A percentile compares a stretch with the other conserved stretches of the same genome.
These are phyloP conservation scores for Ophiostoma triangulosporum DNA, from an alignment of 2,329 filamentous ascomycete genomes.

Conservation along the genomic window DNA sequence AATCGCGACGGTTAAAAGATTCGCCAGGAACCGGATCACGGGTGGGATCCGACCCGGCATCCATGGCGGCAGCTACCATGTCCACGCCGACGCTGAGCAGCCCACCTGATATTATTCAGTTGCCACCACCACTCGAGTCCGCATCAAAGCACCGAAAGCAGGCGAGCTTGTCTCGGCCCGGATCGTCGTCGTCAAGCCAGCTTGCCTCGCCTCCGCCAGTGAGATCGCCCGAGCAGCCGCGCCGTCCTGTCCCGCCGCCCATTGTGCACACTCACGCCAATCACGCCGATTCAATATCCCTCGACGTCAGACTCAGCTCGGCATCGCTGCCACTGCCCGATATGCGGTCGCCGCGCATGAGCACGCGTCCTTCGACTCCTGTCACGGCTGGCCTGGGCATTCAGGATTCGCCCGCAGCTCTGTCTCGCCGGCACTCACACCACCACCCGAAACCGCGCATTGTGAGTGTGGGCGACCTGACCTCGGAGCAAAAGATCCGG, in stretches of 20 bases:
- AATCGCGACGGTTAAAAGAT: conserved; percentile 35
- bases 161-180: conserved; percentile 7
- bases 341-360: conserved; percentile 35
- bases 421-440: conserved; percentile 37
- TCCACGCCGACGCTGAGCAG: conserved; percentile 11
- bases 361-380: conserved; percentile 43
- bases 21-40: conserved; percentile 15
- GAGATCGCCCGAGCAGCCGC: not conserved
- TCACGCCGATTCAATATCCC: conserved; percentile 23
- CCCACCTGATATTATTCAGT: conserved; percentile 9
- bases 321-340: conserved; percentile 55
- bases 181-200: conserved; percentile 14
- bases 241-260: not conserved
- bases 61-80: not conserved
- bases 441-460: conserved; percentile 46
- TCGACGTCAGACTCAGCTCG: conserved; percentile 52
- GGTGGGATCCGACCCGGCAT: not conserved
- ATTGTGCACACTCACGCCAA: conserved; percentile 36
- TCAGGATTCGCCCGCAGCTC: conserved; percentile 25
- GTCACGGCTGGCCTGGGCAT: conserved; percentile 33
- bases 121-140: conserved; percentile 3
- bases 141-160: conserved; percentile 6
- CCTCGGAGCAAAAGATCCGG: conserved; percentile 52
- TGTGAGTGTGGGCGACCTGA: conserved; percentile 47
- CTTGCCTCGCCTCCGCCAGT: conserved; percentile 26